These are phyloP conservation scores for Huntiella omanensis DNA, from an alignment of 2,329 filamentous ascomycete species.

Conservation along the genomic window DNA sequence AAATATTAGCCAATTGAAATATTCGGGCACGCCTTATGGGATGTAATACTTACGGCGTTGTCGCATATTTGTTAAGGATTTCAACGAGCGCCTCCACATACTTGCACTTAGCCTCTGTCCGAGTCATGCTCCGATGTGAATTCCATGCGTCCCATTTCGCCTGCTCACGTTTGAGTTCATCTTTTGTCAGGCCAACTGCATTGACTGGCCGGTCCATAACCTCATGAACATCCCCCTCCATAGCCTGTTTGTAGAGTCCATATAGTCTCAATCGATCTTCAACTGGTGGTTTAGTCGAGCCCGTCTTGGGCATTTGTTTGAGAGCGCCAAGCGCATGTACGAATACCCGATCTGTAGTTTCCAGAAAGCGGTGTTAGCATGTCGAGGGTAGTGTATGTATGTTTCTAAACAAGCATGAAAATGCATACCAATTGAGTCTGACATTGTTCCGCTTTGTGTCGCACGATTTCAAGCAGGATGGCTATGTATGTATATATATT, in stretches of 20 bases:
- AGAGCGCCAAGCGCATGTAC: conserved; percentile 97
- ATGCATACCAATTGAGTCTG: conserved; percentile 22
- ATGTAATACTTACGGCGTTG: conserved; percentile 42
- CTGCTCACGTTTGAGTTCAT: conserved; percentile 39
- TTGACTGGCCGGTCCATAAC: conserved; percentile 67
- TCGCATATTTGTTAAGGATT: conserved; percentile 93
- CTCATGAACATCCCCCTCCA: conserved; percentile 92
- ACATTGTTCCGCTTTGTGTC: conserved; percentile 15
- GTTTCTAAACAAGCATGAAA: background rate
- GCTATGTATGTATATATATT: too few species aligned
- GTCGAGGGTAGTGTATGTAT: background rate
- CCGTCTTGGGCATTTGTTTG: conserved; percentile 89
- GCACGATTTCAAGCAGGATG: too few species aligned
- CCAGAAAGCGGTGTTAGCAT: background rate
- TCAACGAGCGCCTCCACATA: conserved; percentile 91
- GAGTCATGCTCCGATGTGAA: conserved; percentile 59
- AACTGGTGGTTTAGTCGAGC: conserved; percentile 71
- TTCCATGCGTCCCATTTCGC: conserved; percentile 93
- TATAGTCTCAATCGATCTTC: conserved; percentile 78
- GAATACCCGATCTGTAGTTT: conserved; percentile 70
- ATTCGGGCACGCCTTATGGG: background rate
- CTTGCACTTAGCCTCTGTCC: conserved; percentile 81
- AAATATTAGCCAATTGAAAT: background rate
- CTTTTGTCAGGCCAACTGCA: conserved; percentile 26
- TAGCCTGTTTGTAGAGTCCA: conserved; percentile 96